Evolutionary conservation across 2,329 filamentous ascomycete species (phyloP).

Genomic region (Apiospora rasikravindrae): DNA sequence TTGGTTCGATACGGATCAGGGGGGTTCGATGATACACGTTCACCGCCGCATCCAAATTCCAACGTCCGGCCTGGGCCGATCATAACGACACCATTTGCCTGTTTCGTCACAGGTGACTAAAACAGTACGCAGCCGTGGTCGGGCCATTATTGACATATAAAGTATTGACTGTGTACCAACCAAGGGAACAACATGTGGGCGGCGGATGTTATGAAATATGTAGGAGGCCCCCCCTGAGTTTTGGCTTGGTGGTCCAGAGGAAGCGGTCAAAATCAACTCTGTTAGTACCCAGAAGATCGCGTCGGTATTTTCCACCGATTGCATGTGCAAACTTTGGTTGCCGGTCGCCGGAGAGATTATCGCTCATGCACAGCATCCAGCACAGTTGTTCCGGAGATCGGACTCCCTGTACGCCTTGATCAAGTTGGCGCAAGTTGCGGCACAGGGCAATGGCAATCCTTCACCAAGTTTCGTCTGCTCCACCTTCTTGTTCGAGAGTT

Average conservation of each 20-base stretch:
- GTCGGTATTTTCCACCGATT: not conserved
- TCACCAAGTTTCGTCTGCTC: not conserved
- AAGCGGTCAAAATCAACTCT: not conserved
- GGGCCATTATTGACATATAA: not conserved
- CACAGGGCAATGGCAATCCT: not conserved
- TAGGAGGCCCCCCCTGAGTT: not conserved
- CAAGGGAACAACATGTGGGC: no score
- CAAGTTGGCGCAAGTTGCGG: not conserved
- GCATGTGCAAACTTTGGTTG: not conserved
- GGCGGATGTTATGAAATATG: no score
- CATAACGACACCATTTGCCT: not conserved
- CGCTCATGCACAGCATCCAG: not conserved
- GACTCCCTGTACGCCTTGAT: not conserved
- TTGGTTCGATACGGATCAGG: not conserved
- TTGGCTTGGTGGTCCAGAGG: no score
- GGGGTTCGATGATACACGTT: not conserved
- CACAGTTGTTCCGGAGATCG: not conserved
- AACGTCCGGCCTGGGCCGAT: not conserved
- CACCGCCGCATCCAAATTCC: not conserved
- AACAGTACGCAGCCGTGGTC: not conserved
- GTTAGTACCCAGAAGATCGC: not conserved
- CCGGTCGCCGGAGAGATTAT: not conserved
- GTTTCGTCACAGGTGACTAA: not conserved
- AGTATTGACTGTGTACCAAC: no score
- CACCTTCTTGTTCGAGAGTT: not conserved